Evolutionary conservation across 257 asterid species (phyloP).

Genomic region (Rehmannia glutinosa): DNA sequence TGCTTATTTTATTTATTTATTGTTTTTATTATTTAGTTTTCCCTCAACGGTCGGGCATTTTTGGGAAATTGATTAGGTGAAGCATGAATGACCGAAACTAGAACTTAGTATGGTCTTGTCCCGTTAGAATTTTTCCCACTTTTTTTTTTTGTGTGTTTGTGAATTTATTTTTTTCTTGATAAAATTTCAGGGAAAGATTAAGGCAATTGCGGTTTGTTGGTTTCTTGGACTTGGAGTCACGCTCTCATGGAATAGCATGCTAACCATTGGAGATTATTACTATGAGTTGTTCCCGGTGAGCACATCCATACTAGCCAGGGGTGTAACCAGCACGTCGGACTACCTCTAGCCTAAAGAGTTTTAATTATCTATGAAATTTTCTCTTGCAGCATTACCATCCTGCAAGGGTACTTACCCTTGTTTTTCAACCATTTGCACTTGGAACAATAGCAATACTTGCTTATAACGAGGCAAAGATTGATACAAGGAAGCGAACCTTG

Average conservation of each 20-base stretch:
- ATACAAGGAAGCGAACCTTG: slow-evolving; percentile 70
- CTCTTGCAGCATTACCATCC: slow-evolving; percentile 66
- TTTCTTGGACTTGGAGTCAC: slow-evolving; percentile 83
- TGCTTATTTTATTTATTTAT: no score
- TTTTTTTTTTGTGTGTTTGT: background rate
- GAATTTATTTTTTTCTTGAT: background rate
- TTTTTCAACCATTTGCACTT: slow-evolving; percentile 82
- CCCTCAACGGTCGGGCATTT: no score
- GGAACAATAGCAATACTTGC: slow-evolving; percentile 45
- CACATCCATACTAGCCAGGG: background rate
- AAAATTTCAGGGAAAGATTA: slow-evolving; percentile 55
- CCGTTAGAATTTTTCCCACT: background rate
- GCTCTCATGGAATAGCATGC: slow-evolving; percentile 82
- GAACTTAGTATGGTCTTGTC: background rate
- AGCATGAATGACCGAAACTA: no score
- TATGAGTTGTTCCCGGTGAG: slow-evolving; percentile 67
- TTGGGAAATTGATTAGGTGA: no score
- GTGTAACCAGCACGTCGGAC: no score
- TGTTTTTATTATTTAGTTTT: no score
- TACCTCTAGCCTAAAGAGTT: background rate
- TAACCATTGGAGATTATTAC: slow-evolving; percentile 72
- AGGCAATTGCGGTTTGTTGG: slow-evolving; percentile 59
- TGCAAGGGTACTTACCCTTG: slow-evolving; percentile 73
- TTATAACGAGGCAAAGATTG: slow-evolving; percentile 54
- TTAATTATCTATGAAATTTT: background rate